Percentiles rank a stretch among this genome's conserved stretches.
Evolutionary conservation across 352 stramenopile species (phyloP).

Genomic region (Pseudoperonospora humuli): DNA sequence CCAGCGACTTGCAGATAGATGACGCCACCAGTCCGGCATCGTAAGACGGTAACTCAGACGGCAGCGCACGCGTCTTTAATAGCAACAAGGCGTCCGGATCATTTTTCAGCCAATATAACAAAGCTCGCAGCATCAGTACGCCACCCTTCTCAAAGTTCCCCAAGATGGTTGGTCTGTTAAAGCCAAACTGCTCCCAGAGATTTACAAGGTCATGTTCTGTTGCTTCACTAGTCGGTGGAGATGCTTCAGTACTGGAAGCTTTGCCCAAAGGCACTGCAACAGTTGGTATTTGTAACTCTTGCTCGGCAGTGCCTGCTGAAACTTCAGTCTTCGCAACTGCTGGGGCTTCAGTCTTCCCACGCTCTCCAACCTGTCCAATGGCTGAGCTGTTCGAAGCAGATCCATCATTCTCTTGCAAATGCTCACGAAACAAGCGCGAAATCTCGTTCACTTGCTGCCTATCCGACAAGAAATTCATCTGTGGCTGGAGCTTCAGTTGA

Average conservation of each 20-base stretch:
- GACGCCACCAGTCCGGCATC: conserved; percentile 61
- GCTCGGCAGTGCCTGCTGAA: conserved; percentile 1
- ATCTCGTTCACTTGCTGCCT: conserved; percentile 59
- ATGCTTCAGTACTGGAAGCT: conserved; percentile 8
- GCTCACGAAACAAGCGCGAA: conserved; percentile 43
- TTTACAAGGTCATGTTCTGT: conserved; percentile 30
- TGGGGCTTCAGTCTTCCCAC: conserved; percentile 7
- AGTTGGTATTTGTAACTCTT: conserved; percentile 8
- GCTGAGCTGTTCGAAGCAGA: conserved; percentile 1
- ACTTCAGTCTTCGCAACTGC: conserved; percentile 4
- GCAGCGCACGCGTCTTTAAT: conserved; percentile 47
- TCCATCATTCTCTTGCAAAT: conserved; percentile 17
- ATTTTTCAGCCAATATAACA: conserved; percentile 63
- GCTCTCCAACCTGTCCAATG: not conserved
- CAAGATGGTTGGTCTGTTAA: conserved; percentile 51
- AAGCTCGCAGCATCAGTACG: conserved; percentile 51
- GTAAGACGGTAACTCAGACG: conserved; percentile 47
- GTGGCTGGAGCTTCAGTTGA: conserved; percentile 56
- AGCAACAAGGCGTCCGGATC: conserved; percentile 34
- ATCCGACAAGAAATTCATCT: conserved; percentile 62
- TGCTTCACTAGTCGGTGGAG: conserved; percentile 10
- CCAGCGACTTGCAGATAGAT: conserved; percentile 60
- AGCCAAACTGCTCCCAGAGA: conserved; percentile 73
- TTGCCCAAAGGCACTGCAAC: conserved; percentile 9
- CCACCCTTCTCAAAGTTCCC: conserved; percentile 77